Base-by-base conservation (phyloP, 1,139 yeast genomes). In the Taphrina betulina region DNA sequence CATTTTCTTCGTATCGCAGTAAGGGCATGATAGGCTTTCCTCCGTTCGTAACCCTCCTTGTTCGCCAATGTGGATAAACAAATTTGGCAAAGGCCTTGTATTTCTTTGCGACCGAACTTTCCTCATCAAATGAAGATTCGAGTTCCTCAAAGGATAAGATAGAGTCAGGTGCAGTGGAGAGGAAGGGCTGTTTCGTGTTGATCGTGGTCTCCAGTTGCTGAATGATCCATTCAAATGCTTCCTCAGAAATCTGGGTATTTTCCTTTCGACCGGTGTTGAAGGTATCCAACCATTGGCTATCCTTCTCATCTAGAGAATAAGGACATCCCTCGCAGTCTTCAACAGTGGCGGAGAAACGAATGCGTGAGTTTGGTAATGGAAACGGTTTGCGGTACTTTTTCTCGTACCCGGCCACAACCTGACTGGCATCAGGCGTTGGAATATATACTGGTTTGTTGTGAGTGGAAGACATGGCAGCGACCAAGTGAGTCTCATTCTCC, bases 341-440 rank as follows among this genome's bases (percentile, higher is more conserved):
- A 16, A 92, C 95, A 0, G 96, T 92, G 2, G 96, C 95, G 57
- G 95, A 85, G 64, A 86, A 85, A 64, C 89, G 85, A 58, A 92
- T 86, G 68, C 89, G 90, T 3, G 85, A 76, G 24, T 81, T 81
- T 0, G 97, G 96, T 61, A 83, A 83, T 8, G 71, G 69, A 69
- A 85, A 90, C 34, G 75, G 72, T 53, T 85, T 85, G 34, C 73
- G 72, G 68, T 92, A 92, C 69, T 79, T 88, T 63, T 82, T 78
- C 10, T 74, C 66, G 40, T 88, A 95, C 31, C 87, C 95, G 2
- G 74, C 69, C 17, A 63, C 62, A 10, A 58, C 50, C 19, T 58
- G 60, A 22, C 63, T 61, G 1, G 98, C 97, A 74, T 89, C 95
- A 0, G 98, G 98, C 0, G 98, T 92, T 1, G 98, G 99, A 65